phyloP scores from a whole-genome alignment of 2,329 filamentous ascomycete species.

The Stagonosporopsis tanaceti region DNA sequence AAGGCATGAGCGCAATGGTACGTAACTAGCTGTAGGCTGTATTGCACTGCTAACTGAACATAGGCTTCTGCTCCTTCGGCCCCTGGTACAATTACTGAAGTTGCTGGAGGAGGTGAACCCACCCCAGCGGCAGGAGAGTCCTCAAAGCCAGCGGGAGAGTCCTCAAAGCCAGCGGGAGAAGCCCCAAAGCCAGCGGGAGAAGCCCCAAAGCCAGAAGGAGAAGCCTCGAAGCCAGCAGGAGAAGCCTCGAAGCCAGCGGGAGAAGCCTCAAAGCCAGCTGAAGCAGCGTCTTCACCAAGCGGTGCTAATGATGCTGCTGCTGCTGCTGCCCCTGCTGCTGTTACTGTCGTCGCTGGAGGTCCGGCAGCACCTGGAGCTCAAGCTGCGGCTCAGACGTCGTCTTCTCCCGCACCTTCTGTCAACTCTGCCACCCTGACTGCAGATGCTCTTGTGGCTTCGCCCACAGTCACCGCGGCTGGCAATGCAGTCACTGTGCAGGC shows the following conservation, averaged over 20 bases:
- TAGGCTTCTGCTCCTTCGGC: conserved; percentile 3
- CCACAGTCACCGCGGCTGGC: conserved; percentile 27
- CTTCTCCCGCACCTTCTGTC: conserved; percentile 26
- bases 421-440: conserved; percentile 32
- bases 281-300: background rate
- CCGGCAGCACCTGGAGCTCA: conserved; percentile 16
- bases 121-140: conserved; percentile 1
- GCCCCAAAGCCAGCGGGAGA: conserved; percentile 3
- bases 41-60: background rate
- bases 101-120: conserved; percentile 7
- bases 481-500: conserved; percentile 29
- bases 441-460: conserved; percentile 31
- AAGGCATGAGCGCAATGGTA: conserved; percentile 26
- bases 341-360: conserved; percentile 27
- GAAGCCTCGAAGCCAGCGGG: conserved; percentile 3
- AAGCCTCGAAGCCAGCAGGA: background rate
- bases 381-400: conserved; percentile 17
- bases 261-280: conserved; percentile 1
- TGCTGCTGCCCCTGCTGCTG: conserved; percentile 19
- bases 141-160: background rate
- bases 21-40: background rate
- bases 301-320: conserved; percentile 17
- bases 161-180: too few species aligned
- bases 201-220: background rate
- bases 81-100: conserved; percentile 20